phyloP scores from a whole-genome alignment of 768 basidiomycete genomes.

The Sporobolomyces roseus region DNA sequence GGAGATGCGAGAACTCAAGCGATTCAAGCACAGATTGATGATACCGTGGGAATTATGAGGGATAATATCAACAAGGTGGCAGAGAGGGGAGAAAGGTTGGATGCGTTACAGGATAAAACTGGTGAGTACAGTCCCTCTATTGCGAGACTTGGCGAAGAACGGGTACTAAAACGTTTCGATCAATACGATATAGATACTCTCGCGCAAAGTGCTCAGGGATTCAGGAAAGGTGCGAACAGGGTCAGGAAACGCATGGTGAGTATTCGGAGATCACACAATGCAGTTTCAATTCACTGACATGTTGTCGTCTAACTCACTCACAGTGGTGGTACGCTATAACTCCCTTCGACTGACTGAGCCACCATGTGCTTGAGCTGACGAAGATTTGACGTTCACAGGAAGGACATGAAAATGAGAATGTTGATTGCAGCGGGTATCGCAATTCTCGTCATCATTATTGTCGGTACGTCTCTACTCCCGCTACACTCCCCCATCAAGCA shows the following conservation, averaged over 20 bases:
- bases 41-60: constrained; percentile 95
- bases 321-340: constrained; percentile 37
- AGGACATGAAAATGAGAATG: constrained; percentile 77
- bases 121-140: constrained; percentile 56
- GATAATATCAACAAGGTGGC: constrained; percentile 96
- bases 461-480: constrained; percentile 52
- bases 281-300: too few relatives aligned
- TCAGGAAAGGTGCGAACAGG: constrained; percentile 92
- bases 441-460: constrained; percentile 89
- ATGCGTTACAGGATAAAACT: constrained; percentile 95
- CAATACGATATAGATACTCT: constrained; percentile 66
- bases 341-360: background rate
- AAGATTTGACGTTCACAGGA: constrained; percentile 14
- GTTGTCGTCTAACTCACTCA: too few relatives aligned
- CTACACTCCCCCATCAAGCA: too few relatives aligned
- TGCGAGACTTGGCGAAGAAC: background rate
- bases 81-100: constrained; percentile 88
- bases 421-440: constrained; percentile 86
- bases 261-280: background rate
- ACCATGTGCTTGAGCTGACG: too few relatives aligned
- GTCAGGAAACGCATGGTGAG: constrained; percentile 80
- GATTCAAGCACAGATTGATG: constrained; percentile 90
- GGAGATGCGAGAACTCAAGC: constrained; percentile 79
- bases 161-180: background rate
- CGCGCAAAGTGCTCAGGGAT: constrained; percentile 97